phyloP scores from a whole-genome alignment of 116 monocot genomes.

The Dioscorea cayenensis region DNA sequence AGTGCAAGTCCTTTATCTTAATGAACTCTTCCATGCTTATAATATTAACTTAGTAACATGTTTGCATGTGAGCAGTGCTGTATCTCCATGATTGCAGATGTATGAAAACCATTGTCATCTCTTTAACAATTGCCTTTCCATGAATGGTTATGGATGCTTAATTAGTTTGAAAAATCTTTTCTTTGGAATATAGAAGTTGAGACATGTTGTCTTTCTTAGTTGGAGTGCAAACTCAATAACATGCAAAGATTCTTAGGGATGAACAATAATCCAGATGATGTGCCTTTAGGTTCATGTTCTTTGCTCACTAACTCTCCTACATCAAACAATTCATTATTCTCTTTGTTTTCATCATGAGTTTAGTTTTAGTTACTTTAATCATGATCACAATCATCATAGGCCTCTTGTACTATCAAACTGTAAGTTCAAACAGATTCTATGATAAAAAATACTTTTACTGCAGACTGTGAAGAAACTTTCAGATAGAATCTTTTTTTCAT shows the following conservation, averaged over 20 bases:
- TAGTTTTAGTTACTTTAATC: neutral
- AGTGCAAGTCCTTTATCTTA: neutral
- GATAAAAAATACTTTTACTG: too few species aligned
- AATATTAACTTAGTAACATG: slow-evolving; percentile 6
- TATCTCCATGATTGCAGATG: slow-evolving; percentile 15
- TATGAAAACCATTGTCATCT: neutral
- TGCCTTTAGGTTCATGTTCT: slow-evolving; percentile 13
- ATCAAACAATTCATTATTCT: neutral
- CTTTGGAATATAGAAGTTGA: slow-evolving; percentile 2
- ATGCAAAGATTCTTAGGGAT: slow-evolving; percentile 60
- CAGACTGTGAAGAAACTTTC: too few species aligned
- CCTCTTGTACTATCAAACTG: too few species aligned
- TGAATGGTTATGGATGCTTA: neutral
- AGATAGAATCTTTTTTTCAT: too few species aligned
- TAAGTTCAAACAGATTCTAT: too few species aligned
- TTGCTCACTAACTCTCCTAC: slow-evolving; percentile 9
- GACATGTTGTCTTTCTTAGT: slow-evolving; percentile 19
- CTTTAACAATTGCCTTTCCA: neutral
- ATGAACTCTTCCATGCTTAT: slow-evolving; percentile 1
- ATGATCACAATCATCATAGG: neutral
- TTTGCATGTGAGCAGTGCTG: slow-evolving; percentile 13
- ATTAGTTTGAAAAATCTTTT: neutral
- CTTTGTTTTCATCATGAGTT: neutral
- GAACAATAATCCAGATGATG: slow-evolving; percentile 19
- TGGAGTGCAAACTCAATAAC: slow-evolving; percentile 26